These are phyloP conservation scores for Phragmites australis DNA, from an alignment of 176 grass and related monocot species.

Conservation along the genomic window DNA sequence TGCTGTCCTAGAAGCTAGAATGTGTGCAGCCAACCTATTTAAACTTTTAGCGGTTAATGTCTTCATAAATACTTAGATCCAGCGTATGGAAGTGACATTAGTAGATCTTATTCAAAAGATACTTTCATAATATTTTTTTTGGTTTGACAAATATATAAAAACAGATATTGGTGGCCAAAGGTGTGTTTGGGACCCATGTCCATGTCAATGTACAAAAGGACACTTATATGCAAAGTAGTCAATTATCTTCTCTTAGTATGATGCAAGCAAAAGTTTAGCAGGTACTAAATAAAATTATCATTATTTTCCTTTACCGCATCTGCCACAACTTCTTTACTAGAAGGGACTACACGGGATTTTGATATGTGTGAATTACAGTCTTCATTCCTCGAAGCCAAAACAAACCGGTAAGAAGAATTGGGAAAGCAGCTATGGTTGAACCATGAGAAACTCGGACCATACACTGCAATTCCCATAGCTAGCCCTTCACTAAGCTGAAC, in stretches of 20 bases:
- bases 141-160: not conserved
- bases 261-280: constrained; percentile 28
- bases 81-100: not conserved
- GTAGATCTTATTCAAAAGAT: not conserved
- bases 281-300: constrained; percentile 4
- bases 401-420: constrained; percentile 69
- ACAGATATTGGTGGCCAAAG: not conserved
- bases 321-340: constrained; percentile 35
- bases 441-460: constrained; percentile 79
- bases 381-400: constrained; percentile 19
- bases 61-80: constrained; percentile 3
- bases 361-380: constrained; percentile 22
- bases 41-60: not conserved
- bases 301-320: constrained; percentile 45
- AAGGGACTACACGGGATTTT: constrained; percentile 41
- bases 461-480: constrained; percentile 68
- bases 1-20: not conserved
- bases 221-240: not conserved
- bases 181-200: not conserved
- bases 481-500: constrained; percentile 61
- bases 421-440: constrained; percentile 94
- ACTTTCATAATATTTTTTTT: not conserved
- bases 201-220: not conserved
- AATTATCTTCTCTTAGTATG: constrained; percentile 8
- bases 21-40: not conserved